Evolutionary conservation across 2,329 filamentous ascomycete genomes (phyloP).

Genomic region (Hirsutella thompsonii): DNA sequence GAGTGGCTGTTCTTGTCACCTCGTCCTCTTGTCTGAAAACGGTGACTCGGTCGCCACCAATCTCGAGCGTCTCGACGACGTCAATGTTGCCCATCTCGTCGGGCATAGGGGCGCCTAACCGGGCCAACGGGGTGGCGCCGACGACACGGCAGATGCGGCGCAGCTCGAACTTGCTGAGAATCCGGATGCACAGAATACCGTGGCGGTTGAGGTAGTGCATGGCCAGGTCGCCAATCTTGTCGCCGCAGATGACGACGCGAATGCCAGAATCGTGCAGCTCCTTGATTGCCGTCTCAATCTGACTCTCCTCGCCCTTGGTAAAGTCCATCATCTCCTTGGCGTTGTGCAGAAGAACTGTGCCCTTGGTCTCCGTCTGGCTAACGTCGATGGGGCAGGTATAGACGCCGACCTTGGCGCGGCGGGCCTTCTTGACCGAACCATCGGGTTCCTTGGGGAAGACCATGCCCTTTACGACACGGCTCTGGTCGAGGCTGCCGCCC

Average conservation of each 20-base stretch:
- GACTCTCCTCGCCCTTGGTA: constrained; percentile 88
- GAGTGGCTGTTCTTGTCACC: constrained; percentile 79
- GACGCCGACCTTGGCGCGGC: constrained; percentile 89
- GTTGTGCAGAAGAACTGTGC: constrained; percentile 91
- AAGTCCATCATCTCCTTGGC: constrained; percentile 98
- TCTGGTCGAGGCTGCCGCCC: constrained; percentile 91
- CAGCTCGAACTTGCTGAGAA: constrained; percentile 96
- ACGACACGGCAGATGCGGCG: constrained; percentile 91
- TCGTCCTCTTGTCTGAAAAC: constrained; percentile 97
- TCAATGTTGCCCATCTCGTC: constrained; percentile 97
- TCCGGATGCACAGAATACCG: constrained; percentile 90
- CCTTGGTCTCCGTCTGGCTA: constrained; percentile 97
- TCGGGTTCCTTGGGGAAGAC: constrained; percentile 96
- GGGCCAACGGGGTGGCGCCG: constrained; percentile 88
- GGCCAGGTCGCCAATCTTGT: constrained; percentile 89
- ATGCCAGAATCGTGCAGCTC: constrained; percentile 90
- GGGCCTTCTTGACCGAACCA: constrained; percentile 78
- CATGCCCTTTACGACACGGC: constrained; percentile 92
- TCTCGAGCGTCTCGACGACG: constrained; percentile 92
- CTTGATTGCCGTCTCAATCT: constrained; percentile 86
- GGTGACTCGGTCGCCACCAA: constrained; percentile 93
- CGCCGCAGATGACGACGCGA: constrained; percentile 81
- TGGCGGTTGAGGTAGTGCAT: constrained; percentile 97
- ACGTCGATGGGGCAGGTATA: constrained; percentile 94
- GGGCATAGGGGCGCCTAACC: constrained; percentile 96